Evolutionary conservation across 2,329 filamentous ascomycete genomes (phyloP).

Genomic region (Penicillium aurantiogriseum): DNA sequence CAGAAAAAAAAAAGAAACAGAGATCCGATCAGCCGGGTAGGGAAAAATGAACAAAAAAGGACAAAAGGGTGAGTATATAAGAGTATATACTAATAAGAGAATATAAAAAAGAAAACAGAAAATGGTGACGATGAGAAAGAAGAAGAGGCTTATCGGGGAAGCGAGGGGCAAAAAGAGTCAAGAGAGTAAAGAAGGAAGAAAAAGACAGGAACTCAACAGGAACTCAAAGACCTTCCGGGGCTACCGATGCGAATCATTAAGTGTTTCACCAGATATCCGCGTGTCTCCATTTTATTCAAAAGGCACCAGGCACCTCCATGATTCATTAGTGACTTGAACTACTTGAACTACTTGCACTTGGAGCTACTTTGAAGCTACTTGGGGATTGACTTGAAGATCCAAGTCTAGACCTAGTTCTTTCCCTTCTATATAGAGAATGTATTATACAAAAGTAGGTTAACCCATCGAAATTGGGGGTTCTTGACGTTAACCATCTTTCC

Average conservation of each 20-base stretch:
- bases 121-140: constrained; percentile 29
- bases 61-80: neutral
- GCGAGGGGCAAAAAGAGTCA: constrained; percentile 21
- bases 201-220: constrained; percentile 7
- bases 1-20: constrained; percentile 8
- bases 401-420: constrained; percentile 4
- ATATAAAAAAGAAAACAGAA: constrained; percentile 9
- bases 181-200: neutral
- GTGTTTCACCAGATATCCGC: constrained; percentile 26
- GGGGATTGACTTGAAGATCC: neutral
- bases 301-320: constrained; percentile 29
- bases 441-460: neutral
- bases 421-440: neutral
- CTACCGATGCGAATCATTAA: constrained; percentile 27
- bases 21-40: constrained; percentile 10
- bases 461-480: constrained; percentile 9
- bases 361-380: neutral
- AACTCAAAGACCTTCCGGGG: constrained; percentile 22
- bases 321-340: constrained; percentile 16
- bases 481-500: constrained; percentile 21
- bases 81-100: neutral
- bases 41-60: constrained; percentile 1
- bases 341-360: neutral
- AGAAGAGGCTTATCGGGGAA: constrained; percentile 35
- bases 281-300: constrained; percentile 10